Evolutionary conservation across 2,329 filamentous ascomycete genomes (phyloP), one percentile per base, ranked within the genome.

Genomic region (Sclerotiophoma versabilis): DNA sequence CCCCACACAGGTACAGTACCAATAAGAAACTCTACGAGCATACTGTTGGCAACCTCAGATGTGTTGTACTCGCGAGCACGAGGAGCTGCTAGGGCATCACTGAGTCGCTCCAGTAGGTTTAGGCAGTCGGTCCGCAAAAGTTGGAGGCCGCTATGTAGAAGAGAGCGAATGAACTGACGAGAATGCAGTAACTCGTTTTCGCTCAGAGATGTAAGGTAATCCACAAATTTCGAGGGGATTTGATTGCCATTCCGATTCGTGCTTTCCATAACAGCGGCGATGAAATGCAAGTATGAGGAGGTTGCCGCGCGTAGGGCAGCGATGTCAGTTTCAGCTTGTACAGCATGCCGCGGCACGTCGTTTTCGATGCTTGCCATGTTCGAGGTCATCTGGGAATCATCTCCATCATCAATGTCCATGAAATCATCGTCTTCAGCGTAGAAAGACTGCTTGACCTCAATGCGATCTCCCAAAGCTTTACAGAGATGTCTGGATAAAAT

Each of bases 331-430:
- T 57, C 54, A 9, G 69, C 71, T 20, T 64, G 58, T 11, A 72
- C 38, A 29, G 75, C 65, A 79, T 83, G 79, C 34, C 84, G 78
- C 34, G 85, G 68, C 14, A 81, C 68, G 17, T 73, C 63, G 1
- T 60, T 53, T 32, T 72, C 61, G 34, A 60, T 38, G 26, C 74
- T 76, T 25, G 77, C 70, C 1, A 68, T 56, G 14, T 77, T 75
- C 20, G 79, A 79, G 57, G 81, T 86, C 46, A 77, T 77, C 60
- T 88, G 85, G 0, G 85, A 86, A 33, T 85, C 83, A 49, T 88
- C 86, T 11, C 84, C 80, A 27, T 82, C 80, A 63, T 92, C 89
- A 5, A 92, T 66, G 49, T 91, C 87, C 86, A 90, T 88, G 5
- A 80, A 68, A 60, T 88, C 85, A 9, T 79, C 75, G 4, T 78